phyloP scores from a whole-genome alignment of 495 filamentous ascomycete species.

The Lophium mytilinum region DNA sequence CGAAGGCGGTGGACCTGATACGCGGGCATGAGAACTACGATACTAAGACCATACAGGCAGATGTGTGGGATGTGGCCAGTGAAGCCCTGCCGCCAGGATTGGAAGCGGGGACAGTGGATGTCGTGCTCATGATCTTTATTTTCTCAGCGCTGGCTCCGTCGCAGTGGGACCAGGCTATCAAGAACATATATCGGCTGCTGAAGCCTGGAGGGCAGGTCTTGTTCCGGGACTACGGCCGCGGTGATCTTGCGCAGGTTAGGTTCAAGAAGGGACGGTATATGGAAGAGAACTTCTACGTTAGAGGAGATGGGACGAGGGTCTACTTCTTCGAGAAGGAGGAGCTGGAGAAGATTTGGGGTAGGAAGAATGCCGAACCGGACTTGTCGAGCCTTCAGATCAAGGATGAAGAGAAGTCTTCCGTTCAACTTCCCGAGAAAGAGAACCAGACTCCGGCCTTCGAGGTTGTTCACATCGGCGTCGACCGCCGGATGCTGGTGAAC shows the following conservation, averaged over 20 bases:
- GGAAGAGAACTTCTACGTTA: conserved; percentile 92
- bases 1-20: conserved; percentile 84
- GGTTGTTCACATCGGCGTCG: conserved; percentile 66
- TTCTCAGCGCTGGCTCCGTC: conserved; percentile 81
- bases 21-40: conserved; percentile 59
- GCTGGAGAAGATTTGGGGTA: conserved; percentile 70
- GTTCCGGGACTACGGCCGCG: conserved; percentile 92
- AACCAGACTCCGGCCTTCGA: conserved; percentile 45
- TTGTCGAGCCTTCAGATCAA: not conserved
- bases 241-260: conserved; percentile 90
- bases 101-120: conserved; percentile 68
- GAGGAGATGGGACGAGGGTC: conserved; percentile 91
- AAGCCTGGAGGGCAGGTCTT: conserved; percentile 85
- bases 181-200: conserved; percentile 70
- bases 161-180: conserved; percentile 77
- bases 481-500: conserved; percentile 86
- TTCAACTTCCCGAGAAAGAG: not conserved
- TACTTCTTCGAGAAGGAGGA: conserved; percentile 94
- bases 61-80: conserved; percentile 82
- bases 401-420: conserved; percentile 20
- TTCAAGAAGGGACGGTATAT: conserved; percentile 91
- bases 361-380: not conserved
- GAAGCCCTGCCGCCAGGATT: conserved; percentile 61
- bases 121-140: conserved; percentile 91
- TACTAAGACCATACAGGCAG: conserved; percentile 60